phyloP scores from a whole-genome alignment of 169 alveolate species.

The Ichthyophthirius multifiliis region DNA sequence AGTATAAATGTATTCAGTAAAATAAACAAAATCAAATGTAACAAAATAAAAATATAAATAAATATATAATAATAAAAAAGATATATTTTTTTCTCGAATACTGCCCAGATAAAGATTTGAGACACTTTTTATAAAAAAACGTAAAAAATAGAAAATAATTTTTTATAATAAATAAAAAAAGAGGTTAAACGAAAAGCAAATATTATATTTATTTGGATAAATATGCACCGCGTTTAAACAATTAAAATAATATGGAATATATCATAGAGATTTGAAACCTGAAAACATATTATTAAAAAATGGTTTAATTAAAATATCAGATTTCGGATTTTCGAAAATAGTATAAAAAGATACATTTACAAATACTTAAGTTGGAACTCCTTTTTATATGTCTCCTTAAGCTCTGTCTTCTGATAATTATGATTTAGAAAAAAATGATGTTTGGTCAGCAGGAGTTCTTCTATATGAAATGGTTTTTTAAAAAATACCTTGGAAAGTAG shows the following conservation, averaged over 20 bases:
- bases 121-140: background rate
- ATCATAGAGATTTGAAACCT: constrained; percentile 83
- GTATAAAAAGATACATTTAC: constrained; percentile 35
- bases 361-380: constrained; percentile 34
- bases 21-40: too few species aligned
- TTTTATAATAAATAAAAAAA: background rate
- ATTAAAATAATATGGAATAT: constrained; percentile 59
- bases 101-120: constrained; percentile 65
- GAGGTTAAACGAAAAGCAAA: constrained; percentile 29
- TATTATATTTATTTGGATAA: constrained; percentile 26
- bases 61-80: constrained; percentile 49
- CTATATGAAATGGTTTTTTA: constrained; percentile 29
- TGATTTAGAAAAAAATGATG: constrained; percentile 25
- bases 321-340: constrained; percentile 78
- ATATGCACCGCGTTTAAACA: constrained; percentile 46
- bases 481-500: constrained; percentile 14
- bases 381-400: constrained; percentile 39
- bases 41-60: too few species aligned
- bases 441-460: constrained; percentile 32
- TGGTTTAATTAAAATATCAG: constrained; percentile 76
- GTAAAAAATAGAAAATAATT: background rate
- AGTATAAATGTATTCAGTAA: too few species aligned
- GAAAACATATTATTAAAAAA: constrained; percentile 73
- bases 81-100: constrained; percentile 57
- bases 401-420: constrained; percentile 25